A percentile compares a stretch with the other conserved stretches of the same genome.
Conservation (phyloP, 2,329 filamentous ascomycete species). For the Sporothrix variecibatus region DNA sequence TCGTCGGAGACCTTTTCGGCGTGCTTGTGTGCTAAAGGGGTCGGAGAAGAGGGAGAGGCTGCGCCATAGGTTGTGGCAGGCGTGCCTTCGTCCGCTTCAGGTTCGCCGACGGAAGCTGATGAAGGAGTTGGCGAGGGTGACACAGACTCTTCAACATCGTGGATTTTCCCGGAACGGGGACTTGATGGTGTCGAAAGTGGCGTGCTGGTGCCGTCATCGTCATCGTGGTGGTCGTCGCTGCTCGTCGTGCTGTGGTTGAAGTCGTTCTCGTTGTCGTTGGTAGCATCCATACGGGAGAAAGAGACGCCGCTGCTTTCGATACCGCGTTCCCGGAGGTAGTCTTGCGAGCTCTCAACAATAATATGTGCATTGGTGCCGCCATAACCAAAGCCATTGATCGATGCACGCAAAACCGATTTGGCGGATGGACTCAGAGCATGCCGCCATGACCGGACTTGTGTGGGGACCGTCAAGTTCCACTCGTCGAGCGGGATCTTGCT, state of each 20-base stretch:
- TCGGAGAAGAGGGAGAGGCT: neutral
- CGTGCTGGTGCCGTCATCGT: neutral
- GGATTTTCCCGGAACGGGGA: neutral
- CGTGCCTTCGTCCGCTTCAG: neutral
- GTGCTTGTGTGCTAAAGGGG: neutral
- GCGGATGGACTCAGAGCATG: neutral
- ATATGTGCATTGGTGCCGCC: conserved; percentile 38
- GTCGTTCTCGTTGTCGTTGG: neutral
- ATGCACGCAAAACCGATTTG: conserved; percentile 34
- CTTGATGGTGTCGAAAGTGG: neutral
- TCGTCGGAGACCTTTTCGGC: neutral
- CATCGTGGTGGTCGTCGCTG: neutral
- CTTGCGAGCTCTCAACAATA: conserved; percentile 41
- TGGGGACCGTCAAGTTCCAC: conserved; percentile 42
- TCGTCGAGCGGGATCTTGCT: conserved; percentile 47
- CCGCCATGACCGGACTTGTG: conserved; percentile 40
- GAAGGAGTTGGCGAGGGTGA: neutral
- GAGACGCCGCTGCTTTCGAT: neutral
- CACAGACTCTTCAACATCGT: neutral
- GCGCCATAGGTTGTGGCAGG: neutral
- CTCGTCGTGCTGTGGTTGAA: neutral
- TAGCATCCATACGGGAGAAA: neutral
- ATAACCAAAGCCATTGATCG: conserved; percentile 51
- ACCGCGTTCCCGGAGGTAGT: conserved; percentile 19
- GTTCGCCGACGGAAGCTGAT: neutral